Conservation (phyloP, 164 flowering plant genomes). For the Vitis amurensis region DNA sequence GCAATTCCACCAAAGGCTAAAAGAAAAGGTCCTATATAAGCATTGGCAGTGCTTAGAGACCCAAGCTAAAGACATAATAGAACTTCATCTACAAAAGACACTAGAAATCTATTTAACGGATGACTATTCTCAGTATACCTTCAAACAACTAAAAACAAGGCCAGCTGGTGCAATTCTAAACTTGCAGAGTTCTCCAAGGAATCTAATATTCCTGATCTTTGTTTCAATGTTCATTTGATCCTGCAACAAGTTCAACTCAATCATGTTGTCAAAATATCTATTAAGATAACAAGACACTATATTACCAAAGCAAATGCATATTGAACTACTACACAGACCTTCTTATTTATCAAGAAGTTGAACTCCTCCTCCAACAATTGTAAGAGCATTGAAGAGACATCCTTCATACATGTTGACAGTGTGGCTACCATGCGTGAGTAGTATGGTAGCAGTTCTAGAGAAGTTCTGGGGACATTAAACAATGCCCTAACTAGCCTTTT, state of each 20-base stretch:
- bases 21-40: neutral
- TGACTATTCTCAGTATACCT: slow-evolving; percentile 44
- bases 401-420: slow-evolving; percentile 95
- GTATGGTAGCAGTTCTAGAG: slow-evolving; percentile 86
- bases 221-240: slow-evolving; percentile 99
- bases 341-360: slow-evolving; percentile 81
- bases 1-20: neutral
- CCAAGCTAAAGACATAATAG: neutral
- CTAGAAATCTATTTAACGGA: neutral
- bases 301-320: neutral
- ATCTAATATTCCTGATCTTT: slow-evolving; percentile 90
- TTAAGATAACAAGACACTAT: neutral
- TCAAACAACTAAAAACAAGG: slow-evolving; percentile 81
- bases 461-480: slow-evolving; percentile 94
- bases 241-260: slow-evolving; percentile 39
- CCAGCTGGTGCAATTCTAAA: slow-evolving; percentile 85
- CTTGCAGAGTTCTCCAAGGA: slow-evolving; percentile 97
- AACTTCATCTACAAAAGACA: neutral
- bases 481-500: slow-evolving; percentile 91
- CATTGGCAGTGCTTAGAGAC: neutral
- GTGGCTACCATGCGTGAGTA: slow-evolving; percentile 99
- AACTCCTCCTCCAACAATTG: slow-evolving; percentile 94
- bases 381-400: slow-evolving; percentile 74
- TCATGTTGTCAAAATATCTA: neutral
- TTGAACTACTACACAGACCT: slow-evolving; percentile 43